Conservation (phyloP, 306 rosid species). For the Quillaja saponaria region DNA sequence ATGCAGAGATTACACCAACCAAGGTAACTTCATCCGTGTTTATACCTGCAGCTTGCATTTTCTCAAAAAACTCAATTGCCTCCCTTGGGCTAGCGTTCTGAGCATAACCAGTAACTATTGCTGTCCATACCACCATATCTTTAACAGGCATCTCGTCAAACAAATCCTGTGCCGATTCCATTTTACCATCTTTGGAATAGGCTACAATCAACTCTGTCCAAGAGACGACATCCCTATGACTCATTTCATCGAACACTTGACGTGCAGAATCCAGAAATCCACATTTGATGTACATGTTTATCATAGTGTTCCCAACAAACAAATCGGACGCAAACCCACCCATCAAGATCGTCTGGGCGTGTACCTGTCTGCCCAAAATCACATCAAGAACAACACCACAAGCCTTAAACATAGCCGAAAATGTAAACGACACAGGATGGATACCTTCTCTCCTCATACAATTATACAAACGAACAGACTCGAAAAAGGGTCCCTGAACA, state of each 20-base stretch:
- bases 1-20: slow-evolving; percentile 74
- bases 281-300: slow-evolving; percentile 71
- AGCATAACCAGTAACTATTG: slow-evolving; percentile 76
- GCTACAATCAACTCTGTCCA: slow-evolving; percentile 83
- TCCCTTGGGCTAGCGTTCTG: slow-evolving; percentile 69
- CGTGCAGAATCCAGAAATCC: slow-evolving; percentile 52
- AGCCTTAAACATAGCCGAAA: slow-evolving; percentile 68
- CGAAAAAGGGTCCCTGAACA: slow-evolving; percentile 44
- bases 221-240: slow-evolving; percentile 65
- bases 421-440: slow-evolving; percentile 69
- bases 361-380: slow-evolving; percentile 60
- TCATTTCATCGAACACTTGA: slow-evolving; percentile 81
- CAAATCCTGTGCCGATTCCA: slow-evolving; percentile 58
- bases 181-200: slow-evolving; percentile 56
- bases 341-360: slow-evolving; percentile 60
- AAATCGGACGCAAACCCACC: slow-evolving; percentile 77
- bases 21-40: slow-evolving; percentile 64
- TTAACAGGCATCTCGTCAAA: slow-evolving; percentile 60
- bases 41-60: slow-evolving; percentile 43
- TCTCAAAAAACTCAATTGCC: slow-evolving; percentile 58
- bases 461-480: slow-evolving; percentile 48
- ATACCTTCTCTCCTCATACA: slow-evolving; percentile 49
- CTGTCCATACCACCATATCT: slow-evolving; percentile 88
- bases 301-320: slow-evolving; percentile 63
- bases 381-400: slow-evolving; percentile 36